Percentiles rank a stretch among this genome's conserved stretches.
phyloP scores from a whole-genome alignment of 257 asterid species.

The Mentha longifolia region DNA sequence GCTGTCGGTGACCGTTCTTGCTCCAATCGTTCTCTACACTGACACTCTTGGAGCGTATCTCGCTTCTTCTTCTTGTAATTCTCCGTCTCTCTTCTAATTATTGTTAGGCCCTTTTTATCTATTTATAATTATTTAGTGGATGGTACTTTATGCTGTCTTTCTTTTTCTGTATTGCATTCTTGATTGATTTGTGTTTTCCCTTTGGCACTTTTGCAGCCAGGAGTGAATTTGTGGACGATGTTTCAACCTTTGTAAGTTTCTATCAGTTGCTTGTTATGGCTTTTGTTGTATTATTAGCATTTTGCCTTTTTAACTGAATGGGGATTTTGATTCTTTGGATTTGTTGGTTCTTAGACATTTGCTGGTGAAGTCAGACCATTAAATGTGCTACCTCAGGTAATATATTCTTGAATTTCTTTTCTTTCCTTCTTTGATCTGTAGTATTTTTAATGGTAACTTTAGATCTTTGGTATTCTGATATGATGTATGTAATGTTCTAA shows the following conservation, averaged over 20 bases:
- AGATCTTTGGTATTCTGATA: slow-evolving; percentile 39
- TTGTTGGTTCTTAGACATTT: slow-evolving; percentile 55
- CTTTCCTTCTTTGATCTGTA: slow-evolving; percentile 11
- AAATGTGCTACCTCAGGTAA: slow-evolving; percentile 83
- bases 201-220: slow-evolving; percentile 52
- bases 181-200: slow-evolving; percentile 33
- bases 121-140: neutral
- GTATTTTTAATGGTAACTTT: neutral
- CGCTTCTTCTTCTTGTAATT: slow-evolving; percentile 70
- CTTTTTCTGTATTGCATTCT: slow-evolving; percentile 16
- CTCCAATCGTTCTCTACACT: slow-evolving; percentile 78
- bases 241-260: slow-evolving; percentile 72
- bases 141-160: slow-evolving; percentile 5
- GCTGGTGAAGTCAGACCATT: slow-evolving; percentile 78
- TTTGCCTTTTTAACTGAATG: neutral
- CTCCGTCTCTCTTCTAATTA: neutral
- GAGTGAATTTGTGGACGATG: slow-evolving; percentile 68
- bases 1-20: slow-evolving; percentile 73
- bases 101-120: neutral
- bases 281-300: slow-evolving; percentile 5
- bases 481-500: slow-evolving; percentile 17
- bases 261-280: slow-evolving; percentile 23
- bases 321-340: slow-evolving; percentile 17
- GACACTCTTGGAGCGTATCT: slow-evolving; percentile 67
- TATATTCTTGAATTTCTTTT: slow-evolving; percentile 36